Percentiles rank a stretch among this genome's conserved stretches.
Conservation (phyloP, 2,329 filamentous ascomycete species). For the Penicillium sp. region DNA sequence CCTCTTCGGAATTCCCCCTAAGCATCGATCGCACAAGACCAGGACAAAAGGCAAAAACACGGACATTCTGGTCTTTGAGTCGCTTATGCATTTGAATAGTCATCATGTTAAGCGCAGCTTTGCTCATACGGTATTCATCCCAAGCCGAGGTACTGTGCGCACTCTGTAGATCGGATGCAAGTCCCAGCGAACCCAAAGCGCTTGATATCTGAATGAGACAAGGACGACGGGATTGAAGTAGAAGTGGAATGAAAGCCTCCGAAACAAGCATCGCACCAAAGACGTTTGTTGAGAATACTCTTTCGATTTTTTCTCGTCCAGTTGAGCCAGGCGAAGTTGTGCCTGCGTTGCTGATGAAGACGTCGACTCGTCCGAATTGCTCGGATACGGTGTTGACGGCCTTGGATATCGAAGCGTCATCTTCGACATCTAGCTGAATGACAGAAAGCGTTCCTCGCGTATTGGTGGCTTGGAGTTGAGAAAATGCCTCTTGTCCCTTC, state of each 20-base stretch:
- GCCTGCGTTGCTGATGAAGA: conserved; percentile 17
- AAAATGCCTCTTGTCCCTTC: conserved; percentile 13
- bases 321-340: neutral
- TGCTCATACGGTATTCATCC: conserved; percentile 22
- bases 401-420: conserved; percentile 31
- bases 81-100: conserved; percentile 18
- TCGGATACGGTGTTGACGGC: conserved; percentile 10
- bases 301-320: conserved; percentile 9
- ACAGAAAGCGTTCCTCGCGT: conserved; percentile 32
- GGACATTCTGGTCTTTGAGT: conserved; percentile 14
- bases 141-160: neutral
- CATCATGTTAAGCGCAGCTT: conserved; percentile 22
- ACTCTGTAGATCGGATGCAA: conserved; percentile 3
- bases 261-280: conserved; percentile 33
- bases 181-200: conserved; percentile 29
- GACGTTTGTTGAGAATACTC: conserved; percentile 37
- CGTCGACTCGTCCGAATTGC: conserved; percentile 19
- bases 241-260: conserved; percentile 32
- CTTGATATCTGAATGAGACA: conserved; percentile 39
- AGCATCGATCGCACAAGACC: conserved; percentile 32
- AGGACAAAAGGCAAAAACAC: conserved; percentile 26
- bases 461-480: conserved; percentile 3
- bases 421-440: conserved; percentile 37
- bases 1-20: conserved; percentile 25
- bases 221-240: conserved; percentile 29